phyloP scores from a whole-genome alignment of 2,329 filamentous ascomycete species.

The Aspergillus sp. region DNA sequence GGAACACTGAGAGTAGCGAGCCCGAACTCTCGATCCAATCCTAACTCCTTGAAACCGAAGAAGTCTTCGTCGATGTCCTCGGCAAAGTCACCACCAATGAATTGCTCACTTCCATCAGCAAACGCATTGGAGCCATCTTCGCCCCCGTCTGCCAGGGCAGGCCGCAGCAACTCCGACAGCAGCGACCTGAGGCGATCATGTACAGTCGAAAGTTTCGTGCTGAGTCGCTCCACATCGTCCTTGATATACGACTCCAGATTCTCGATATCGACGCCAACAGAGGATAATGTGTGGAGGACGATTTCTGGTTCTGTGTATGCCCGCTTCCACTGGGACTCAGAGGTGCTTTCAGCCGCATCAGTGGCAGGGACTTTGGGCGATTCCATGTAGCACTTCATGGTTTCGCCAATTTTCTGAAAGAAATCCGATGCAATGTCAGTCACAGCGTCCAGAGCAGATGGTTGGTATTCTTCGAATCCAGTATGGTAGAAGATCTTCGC shows the following conservation, averaged over 20 bases:
- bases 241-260: slow-evolving; percentile 81
- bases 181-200: slow-evolving; percentile 95
- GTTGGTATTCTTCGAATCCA: slow-evolving; percentile 95
- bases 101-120: slow-evolving; percentile 95
- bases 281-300: slow-evolving; percentile 78
- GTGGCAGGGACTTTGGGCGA: slow-evolving; percentile 68
- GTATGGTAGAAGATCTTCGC: slow-evolving; percentile 95
- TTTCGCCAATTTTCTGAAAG: slow-evolving; percentile 78
- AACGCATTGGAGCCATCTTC: slow-evolving; percentile 87
- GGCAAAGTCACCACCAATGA: slow-evolving; percentile 93
- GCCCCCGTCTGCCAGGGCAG: slow-evolving; percentile 76
- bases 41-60: slow-evolving; percentile 95
- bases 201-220: slow-evolving; percentile 74
- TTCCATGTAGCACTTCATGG: slow-evolving; percentile 80
- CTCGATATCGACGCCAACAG: slow-evolving; percentile 80
- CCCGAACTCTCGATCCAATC: slow-evolving; percentile 87
- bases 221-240: slow-evolving; percentile 87
- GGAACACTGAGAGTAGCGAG: slow-evolving; percentile 86
- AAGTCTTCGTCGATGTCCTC: slow-evolving; percentile 98
- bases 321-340: slow-evolving; percentile 54
- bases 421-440: slow-evolving; percentile 89
- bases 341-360: slow-evolving; percentile 42
- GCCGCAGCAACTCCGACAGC: slow-evolving; percentile 87
- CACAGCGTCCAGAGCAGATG: slow-evolving; percentile 84
- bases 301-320: slow-evolving; percentile 82